Conservation (phyloP, 2,329 filamentous ascomycete species). For the Macrophomina phaseolina region DNA sequence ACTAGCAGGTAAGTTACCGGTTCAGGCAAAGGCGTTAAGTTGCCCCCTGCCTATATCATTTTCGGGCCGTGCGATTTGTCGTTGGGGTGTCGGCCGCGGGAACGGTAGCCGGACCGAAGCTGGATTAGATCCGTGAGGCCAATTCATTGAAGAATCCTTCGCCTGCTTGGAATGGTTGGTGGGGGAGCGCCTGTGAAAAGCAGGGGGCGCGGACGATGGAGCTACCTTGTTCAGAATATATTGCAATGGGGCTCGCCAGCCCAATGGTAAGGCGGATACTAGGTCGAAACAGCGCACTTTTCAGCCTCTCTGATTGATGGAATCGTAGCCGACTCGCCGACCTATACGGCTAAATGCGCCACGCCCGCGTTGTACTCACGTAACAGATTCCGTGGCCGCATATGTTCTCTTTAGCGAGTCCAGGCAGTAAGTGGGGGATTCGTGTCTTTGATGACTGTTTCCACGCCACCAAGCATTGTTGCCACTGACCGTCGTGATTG, state of each 20-base stretch:
- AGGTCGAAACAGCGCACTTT: neutral
- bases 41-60: neutral
- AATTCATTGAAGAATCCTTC: neutral
- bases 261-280: neutral
- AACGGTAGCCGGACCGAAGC: neutral
- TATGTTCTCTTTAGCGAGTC: neutral
- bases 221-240: neutral
- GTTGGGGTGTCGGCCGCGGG: neutral
- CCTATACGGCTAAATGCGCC: conserved; percentile 8
- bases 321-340: neutral
- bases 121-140: neutral
- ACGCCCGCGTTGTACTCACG: neutral
- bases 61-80: neutral
- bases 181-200: neutral
- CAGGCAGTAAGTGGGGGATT: too few relatives aligned
- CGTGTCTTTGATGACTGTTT: neutral
- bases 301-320: neutral
- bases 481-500: neutral
- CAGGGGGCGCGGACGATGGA: neutral
- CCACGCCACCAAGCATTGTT: neutral
- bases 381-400: neutral
- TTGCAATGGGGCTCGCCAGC: neutral
- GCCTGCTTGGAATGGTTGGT: neutral
- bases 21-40: neutral
- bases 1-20: neutral